Evolutionary conservation across 2,329 filamentous ascomycete genomes (phyloP).

Genomic region (Emmonsiellopsis sp.): DNA sequence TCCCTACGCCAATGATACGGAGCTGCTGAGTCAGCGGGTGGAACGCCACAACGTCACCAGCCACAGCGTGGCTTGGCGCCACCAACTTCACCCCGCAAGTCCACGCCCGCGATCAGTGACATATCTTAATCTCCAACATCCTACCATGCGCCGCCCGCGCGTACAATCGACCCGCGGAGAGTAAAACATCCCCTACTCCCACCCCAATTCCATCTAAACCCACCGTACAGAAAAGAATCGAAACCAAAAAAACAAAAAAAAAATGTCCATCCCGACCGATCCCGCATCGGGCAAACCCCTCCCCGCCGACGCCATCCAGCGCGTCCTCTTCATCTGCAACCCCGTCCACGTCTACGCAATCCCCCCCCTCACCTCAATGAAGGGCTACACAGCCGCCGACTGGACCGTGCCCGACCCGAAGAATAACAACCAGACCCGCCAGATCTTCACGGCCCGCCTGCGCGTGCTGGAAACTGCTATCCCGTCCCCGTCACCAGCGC

Average conservation of each 20-base stretch:
- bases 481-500: slow-evolving; percentile 17
- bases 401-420: slow-evolving; percentile 56
- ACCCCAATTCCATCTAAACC: too few relatives aligned
- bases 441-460: slow-evolving; percentile 78
- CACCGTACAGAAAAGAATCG: neutral
- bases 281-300: slow-evolving; percentile 61
- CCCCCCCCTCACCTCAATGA: slow-evolving; percentile 66
- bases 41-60: too few relatives aligned
- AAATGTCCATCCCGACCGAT: slow-evolving; percentile 47
- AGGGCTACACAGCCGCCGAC: slow-evolving; percentile 65
- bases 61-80: too few relatives aligned
- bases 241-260: neutral
- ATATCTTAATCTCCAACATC: too few relatives aligned
- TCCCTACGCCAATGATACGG: too few relatives aligned
- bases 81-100: too few relatives aligned
- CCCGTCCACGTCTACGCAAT: slow-evolving; percentile 81
- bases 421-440: slow-evolving; percentile 54
- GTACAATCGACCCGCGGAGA: too few relatives aligned
- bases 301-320: slow-evolving; percentile 70
- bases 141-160: too few relatives aligned
- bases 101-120: too few relatives aligned
- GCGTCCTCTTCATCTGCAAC: slow-evolving; percentile 67
- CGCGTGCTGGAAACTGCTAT: slow-evolving; percentile 69
- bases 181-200: too few relatives aligned
- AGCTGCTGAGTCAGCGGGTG: too few relatives aligned